Evolutionary conservation across 2,329 filamentous ascomycete genomes (phyloP), one percentile per base, ranked within the genome.

Genomic region (Pyrenochaeta sp.): DNA sequence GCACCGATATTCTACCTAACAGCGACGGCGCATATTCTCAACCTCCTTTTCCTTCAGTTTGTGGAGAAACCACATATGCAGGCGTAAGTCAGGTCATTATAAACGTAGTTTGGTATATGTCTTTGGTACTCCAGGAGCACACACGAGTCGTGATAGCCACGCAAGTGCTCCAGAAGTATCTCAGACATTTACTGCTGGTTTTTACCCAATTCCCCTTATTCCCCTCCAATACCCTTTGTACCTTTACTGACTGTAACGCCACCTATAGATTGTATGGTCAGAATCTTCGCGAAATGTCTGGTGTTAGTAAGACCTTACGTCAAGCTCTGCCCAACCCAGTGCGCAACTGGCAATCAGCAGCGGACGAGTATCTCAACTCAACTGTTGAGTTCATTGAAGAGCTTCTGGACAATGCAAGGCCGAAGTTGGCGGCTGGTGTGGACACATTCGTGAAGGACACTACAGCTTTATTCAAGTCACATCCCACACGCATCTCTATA

Each of bases 11-110:
- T 97, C 75, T 87, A 93, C 73, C 85, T 98, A 66, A 94, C 95
- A 1, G 81, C 97, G 24, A 78, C 93, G 36, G 93, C 92, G 64
- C 95, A 99, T 73, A 86, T 94, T 32, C 82, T 97, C 49, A 95
- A 91, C 1, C 83, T 98, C 32, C 88, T 84, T 30, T 97, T 97
- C 80, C 91, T 99, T 53, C 91, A 96, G 58, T 91, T 94, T 65
- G 91, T 99, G 9, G 95, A 99, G 79, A 90, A 93, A 59, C 95
- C 94, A 13, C 95, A 99, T 77, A 98, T 99, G 93, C 91, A 97
- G 77, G 9, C 12, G 32, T 36, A 36, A 10, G 32, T 36, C 12
- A 9, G 28, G 9, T 30, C 28, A 9, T 9, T 30, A 30, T 30
- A 30, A 5, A 30, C 5, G 5, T 13, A 36, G 5, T 3, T 3